Evolutionary conservation across 306 rosid genomes (phyloP), one percentile per base, ranked within the genome.

Genomic region (Casuarina cunninghamiana): DNA sequence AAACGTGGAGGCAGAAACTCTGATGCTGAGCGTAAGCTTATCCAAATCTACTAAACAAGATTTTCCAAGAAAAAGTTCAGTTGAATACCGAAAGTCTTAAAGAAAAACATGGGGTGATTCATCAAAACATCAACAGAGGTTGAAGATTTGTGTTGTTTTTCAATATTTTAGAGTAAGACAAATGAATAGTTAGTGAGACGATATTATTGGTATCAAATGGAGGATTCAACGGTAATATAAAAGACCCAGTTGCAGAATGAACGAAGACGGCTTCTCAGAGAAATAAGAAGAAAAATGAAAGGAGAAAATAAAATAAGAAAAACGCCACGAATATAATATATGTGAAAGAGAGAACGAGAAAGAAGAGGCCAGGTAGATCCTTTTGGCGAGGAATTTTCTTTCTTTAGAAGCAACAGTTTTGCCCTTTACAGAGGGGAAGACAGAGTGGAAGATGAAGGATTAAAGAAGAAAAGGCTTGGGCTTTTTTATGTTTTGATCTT

Each of bases 191-290:
- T 82, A 53, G 19, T 50, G 69, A 43, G 49, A 51, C 55, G 37
- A 44, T 72, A 74, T 76, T 73, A 80, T 63, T 63, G 86, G 79
- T 53, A 69, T 51, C 11, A 62, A 75, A 68, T 80, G 74, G 48
- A 86, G 68, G 66, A 83, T 81, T 91, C 87, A 90, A 84, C 87
- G 86, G 76, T 73, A 88, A 90, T 87, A 82, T 82, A 74, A 91
- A 91, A 87, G 66, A 80, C 81, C 95, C 58, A 89, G 77, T 90
- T 86, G 98, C 83, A 87, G 91, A 86, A 53, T 35, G 82, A 82
- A 82, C 55, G 82, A 89, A 89, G 92, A 85, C 96, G 90, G 69
- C 72, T 54, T 80, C 82, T 78, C 82, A 75, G 75, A 42, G 48
- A 42, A 17, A 66, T 17, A 39, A 71, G 42, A 57, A 37, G 17